Conservation (phyloP, 441 rosid species). For the Jatropha podagrica region DNA sequence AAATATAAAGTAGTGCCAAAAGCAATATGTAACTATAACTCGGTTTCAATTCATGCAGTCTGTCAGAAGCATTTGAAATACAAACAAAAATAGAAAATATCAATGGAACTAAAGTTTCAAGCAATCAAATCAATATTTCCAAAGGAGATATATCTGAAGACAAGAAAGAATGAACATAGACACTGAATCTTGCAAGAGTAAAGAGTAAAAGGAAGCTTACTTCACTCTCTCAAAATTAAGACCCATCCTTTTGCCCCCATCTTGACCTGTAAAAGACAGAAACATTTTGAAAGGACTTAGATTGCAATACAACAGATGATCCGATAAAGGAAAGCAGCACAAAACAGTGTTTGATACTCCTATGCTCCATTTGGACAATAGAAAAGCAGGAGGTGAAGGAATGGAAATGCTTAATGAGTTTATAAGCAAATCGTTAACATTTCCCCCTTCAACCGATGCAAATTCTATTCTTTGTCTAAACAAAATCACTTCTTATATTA, state of each 20-base stretch:
- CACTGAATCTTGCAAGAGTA: background rate
- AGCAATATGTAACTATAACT: no score
- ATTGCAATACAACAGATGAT: background rate
- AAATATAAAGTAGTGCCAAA: no score
- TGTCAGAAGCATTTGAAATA: no score
- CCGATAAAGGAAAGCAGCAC: background rate
- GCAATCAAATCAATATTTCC: background rate
- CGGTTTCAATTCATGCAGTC: background rate
- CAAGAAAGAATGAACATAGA: background rate
- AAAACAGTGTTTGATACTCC: background rate
- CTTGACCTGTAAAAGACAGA: conserved; percentile 51
- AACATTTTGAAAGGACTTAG: background rate
- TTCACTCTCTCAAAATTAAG: conserved; percentile 72
- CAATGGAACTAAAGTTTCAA: background rate
- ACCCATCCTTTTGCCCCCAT: conserved; percentile 84
- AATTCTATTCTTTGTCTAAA: no score
- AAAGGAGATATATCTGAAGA: background rate
- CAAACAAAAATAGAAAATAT: background rate
- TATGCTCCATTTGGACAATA: background rate
- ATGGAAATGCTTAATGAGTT: no score
- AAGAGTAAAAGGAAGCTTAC: conserved; percentile 37
- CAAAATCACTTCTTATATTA: background rate
- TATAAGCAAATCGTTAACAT: no score
- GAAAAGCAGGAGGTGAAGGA: background rate
- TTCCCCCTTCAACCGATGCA: no score